Base-by-base conservation (phyloP, 148 eudicot species). In the Cornus suecica region DNA sequence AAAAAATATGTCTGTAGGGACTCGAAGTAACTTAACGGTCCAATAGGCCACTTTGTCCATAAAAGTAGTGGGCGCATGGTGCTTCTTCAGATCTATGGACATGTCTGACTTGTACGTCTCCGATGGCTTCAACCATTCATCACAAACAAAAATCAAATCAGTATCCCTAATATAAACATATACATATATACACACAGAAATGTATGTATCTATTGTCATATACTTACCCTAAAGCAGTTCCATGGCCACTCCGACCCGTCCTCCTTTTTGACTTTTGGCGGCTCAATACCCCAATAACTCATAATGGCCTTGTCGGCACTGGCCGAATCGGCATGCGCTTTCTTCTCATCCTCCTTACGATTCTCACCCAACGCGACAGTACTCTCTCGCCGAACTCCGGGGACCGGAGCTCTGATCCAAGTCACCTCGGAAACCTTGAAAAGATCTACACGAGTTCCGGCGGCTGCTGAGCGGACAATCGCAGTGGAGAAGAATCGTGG, bases 211-310 rank as follows among this genome's bases (percentile, higher is more conserved):
- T 48, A 48, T 45, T 14, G 10, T 45, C 52, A 45, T 48, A 16
- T 16, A 14, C 88, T 23, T 78, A 90, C 95, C 95, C 84, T 86
- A 69, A 91, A 93, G 77, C 92, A 90, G 70, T 77, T 86, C 98
- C 95, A 94, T 30, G 66, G 86, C 98, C 98, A 94, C 45, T 84
- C 85, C 11, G 88, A 85, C 7, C 98, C 98, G 75, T 94, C 98
- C 45, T 88, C 92, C 73, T 85, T 89, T 11, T 51, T 77, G 30
- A 89, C 56, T 81, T 87, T 89, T 75, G 34, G 73, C 42, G 86
- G 87, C 20, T 76, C 75, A 2, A 89, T 78, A 2, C 92, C 92
- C 92, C 92, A 89, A 26, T 89, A 89, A 78, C 92, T 89, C 51
- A 70, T 76, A 15, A 80, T 34, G 58, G 34, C 81, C n/a, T 89